phyloP scores from a whole-genome alignment of 192 early-diverging fungal species.

The Coemansia sp. region DNA sequence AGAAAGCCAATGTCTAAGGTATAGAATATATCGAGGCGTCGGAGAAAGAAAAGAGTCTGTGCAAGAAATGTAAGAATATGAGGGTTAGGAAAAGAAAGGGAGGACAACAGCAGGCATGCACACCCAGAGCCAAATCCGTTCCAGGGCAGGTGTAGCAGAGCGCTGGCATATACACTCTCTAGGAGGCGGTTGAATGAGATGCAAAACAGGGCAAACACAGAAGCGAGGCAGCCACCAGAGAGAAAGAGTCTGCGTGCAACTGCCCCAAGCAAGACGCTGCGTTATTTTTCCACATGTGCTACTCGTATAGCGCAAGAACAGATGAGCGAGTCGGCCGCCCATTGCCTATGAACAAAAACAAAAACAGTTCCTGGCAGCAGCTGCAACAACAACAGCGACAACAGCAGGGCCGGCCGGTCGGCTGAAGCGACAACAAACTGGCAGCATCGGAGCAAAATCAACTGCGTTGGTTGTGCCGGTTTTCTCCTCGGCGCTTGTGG shows the following conservation, averaged over 20 bases:
- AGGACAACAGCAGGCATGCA: constrained; percentile 1
- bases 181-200: neutral
- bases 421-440: neutral
- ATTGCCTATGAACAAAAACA: neutral
- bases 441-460: neutral
- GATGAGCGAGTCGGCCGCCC: neutral
- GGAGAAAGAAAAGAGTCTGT: neutral
- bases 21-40: neutral
- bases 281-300: neutral
- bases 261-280: neutral
- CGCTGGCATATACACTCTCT: neutral
- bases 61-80: constrained; percentile 1
- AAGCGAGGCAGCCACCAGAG: constrained; percentile 2
- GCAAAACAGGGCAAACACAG: neutral
- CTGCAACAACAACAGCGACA: neutral
- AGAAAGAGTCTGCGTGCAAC: neutral
- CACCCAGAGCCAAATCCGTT: neutral
- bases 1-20: neutral
- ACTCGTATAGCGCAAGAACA: neutral
- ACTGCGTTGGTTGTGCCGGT: neutral
- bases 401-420: neutral
- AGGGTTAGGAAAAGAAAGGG: neutral
- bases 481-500: neutral
- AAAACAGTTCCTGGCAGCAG: neutral
- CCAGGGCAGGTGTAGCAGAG: constrained; percentile 7